Evolutionary conservation across 1,139 yeast species (phyloP), one percentile per base, ranked within the genome.

Genomic region (Diutina mesorugosa): DNA sequence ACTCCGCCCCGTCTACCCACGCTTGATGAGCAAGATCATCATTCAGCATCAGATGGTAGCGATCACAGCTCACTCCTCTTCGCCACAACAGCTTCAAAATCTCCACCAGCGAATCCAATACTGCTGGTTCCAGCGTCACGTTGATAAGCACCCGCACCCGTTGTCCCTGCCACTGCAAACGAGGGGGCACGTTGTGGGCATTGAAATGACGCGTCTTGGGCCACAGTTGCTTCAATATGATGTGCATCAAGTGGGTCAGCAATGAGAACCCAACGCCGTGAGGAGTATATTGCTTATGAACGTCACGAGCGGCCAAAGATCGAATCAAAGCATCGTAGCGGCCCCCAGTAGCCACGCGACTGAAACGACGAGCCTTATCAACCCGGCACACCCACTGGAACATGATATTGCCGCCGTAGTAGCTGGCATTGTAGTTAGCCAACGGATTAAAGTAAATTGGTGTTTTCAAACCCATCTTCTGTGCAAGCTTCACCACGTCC

Each of bases 341-440:
- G 1, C 99, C 99, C 54, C 99, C 99, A 0, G 95, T 93, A 12
- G 95, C 95, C 51, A 89, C 71, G 51, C 91, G 67, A 0, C 78
- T 66, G 55, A 63, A 68, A 26, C 71, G 65, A 55, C 76, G 67
- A 53, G 65, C 70, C 60, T 75, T 78, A 12, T 83, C 76, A 62
- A 68, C 61, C 58, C 87, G 87, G 62, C 82, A 80, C 0, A 90
- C 80, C 0, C 87, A 90, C 64, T 90, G 96, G 66, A 91, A 93
- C 95, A 93, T 90, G 1, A 91, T 71, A 0, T 96, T 96, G 29
- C 84, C 84, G 45, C 76, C 73, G 66, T 90, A 93, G 65, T 90
- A 91, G 29, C 83, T 79, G 51, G 85, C 80, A 63, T 90, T 90
- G 68, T 89, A 89, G 63, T 89, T 90, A 64, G 91, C 81, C 67